These are phyloP conservation scores for Paraglomus brasilianum DNA, from an alignment of 192 early-diverging fungal species.

Conservation along the genomic window DNA sequence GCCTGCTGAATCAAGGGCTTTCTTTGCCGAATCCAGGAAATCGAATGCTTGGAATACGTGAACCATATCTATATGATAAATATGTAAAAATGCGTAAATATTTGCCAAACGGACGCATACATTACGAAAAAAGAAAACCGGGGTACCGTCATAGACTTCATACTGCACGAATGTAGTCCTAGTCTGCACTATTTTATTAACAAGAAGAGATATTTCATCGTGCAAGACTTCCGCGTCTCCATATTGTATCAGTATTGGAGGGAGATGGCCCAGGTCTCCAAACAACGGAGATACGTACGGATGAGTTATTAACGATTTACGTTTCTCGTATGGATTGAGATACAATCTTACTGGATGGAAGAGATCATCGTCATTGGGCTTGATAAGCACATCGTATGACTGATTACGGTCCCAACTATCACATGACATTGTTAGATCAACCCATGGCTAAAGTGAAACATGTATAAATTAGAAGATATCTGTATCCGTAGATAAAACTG, in stretches of 20 bases:
- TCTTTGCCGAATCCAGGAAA: conserved; percentile 21
- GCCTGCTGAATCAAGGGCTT: conserved; percentile 24
- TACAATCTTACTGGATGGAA: conserved; percentile 50
- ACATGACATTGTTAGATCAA: conserved; percentile 54
- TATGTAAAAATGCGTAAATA: too few species aligned
- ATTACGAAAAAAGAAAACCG: background rate
- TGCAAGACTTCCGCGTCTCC: conserved; percentile 48
- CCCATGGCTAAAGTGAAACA: conserved; percentile 46
- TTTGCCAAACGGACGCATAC: background rate
- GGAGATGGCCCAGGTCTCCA: conserved; percentile 47
- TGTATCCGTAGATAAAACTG: background rate
- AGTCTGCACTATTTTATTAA: conserved; percentile 34
- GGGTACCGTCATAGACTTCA: conserved; percentile 30
- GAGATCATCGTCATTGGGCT: conserved; percentile 34
- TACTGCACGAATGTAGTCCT: conserved; percentile 29
- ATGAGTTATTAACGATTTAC: conserved; percentile 38
- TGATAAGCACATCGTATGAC: conserved; percentile 38
- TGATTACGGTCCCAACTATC: conserved; percentile 47
- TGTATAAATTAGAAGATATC: conserved; percentile 8
- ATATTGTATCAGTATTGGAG: conserved; percentile 54
- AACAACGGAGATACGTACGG: conserved; percentile 57
- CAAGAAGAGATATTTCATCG: conserved; percentile 45
- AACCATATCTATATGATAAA: conserved; percentile 24
- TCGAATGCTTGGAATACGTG: conserved; percentile 27
- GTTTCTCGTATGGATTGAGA: conserved; percentile 34